Base-by-base conservation (phyloP, 768 basidiomycete species). In the Leccinum aurantiacum region DNA sequence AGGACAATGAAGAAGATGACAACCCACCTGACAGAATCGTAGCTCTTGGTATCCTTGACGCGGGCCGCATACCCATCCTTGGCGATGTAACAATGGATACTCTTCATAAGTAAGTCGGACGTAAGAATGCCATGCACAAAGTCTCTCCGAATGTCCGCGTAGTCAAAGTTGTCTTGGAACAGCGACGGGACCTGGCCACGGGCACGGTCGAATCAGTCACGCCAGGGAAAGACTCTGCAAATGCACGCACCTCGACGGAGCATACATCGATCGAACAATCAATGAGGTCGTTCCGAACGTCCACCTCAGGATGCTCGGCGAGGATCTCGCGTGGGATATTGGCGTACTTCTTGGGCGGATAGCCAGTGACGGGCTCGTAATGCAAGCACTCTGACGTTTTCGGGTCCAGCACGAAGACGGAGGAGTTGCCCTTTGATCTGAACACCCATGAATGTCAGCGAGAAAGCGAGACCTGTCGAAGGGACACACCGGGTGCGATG, bases 101-200 rank as follows among this genome's bases (percentile, higher is more conserved):
- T 95, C 76, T 97, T 97, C 82, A 93, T 93, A 47, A 98, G 81
- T 37, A 98, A 74, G 74, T 99, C 97, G 14, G 93, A 95, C 0
- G 93, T 96, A 64, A 99, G 80, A 51, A 99, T 84, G 17, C 96
- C 96, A 69, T 92, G 91, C 15, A 98, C 90, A 68, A 99, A 97
- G 75, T 98, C 94, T 64, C 86, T 81, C 59, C 95, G 86, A 61
- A 98, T 83, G 75, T 95, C 93, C 14, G 87, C 86, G 69, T 95
- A 98, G 76, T 98, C 97, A 69, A 99, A 99, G 76, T 98, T 98
- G 76, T 98, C 97, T 72, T 95, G 94, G 77, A 98, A 99, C 5
- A 98, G 73, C 1, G 95, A 95, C 1, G 94, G 95, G 38, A 98
- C 91, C 90, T 97, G 66, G 57, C 27, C 59, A 54, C 31, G 37